Percentiles rank a stretch among this genome's conserved stretches.
phyloP scores from a whole-genome alignment of 805 yeast species.

The Gaillardinia entomophila region DNA sequence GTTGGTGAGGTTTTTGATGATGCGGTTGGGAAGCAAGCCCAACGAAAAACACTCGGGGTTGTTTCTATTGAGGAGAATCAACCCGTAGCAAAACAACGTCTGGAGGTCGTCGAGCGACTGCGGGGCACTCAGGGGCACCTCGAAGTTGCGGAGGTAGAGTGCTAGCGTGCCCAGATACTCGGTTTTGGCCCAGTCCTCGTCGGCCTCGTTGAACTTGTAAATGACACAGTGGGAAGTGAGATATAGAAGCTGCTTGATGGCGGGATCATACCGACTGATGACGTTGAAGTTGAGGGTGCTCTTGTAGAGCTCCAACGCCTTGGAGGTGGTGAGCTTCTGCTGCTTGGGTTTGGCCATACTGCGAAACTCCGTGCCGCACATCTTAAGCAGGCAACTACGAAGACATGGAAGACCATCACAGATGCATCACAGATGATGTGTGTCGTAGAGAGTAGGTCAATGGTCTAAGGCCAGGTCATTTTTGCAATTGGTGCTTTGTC shows the following conservation, averaged over 20 bases:
- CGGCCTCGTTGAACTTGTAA: constrained; percentile 52
- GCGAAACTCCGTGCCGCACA: no score
- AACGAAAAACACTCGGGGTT: constrained; percentile 68
- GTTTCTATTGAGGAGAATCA: constrained; percentile 61
- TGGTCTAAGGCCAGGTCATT: no score
- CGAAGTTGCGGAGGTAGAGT: constrained; percentile 49
- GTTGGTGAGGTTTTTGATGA: constrained; percentile 26
- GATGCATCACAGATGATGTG: no score
- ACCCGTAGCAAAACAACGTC: constrained; percentile 55
- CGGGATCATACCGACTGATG: constrained; percentile 70
- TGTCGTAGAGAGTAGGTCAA: no score
- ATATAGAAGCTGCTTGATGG: constrained; percentile 59
- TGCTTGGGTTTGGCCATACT: constrained; percentile 15
- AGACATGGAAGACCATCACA: no score
- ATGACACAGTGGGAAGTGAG: constrained; percentile 69
- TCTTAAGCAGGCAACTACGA: no score
- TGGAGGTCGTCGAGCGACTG: constrained; percentile 20
- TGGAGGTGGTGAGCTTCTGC: constrained; percentile 35
- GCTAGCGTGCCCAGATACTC: constrained; percentile 70
- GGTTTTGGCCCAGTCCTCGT: constrained; percentile 63
- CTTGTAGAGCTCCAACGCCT: constrained; percentile 56
- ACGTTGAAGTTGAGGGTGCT: constrained; percentile 71
- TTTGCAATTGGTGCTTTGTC: no score
- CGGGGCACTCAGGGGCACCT: constrained; percentile 5
- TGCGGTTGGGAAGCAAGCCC: constrained; percentile 57